Base-by-base conservation (phyloP, 768 basidiomycete species). In the Steccherinum ochraceum region DNA sequence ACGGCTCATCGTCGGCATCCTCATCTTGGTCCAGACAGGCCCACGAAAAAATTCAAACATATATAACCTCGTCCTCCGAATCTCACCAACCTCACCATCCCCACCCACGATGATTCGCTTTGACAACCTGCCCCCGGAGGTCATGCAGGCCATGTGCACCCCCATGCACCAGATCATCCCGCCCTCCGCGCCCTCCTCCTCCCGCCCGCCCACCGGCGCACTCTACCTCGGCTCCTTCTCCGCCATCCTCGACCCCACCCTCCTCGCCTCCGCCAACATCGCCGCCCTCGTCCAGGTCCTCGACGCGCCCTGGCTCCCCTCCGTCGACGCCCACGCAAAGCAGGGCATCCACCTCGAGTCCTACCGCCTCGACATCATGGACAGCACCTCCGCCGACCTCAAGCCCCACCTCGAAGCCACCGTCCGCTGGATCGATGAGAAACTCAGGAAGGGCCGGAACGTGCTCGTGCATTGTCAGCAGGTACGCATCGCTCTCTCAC, bases 391-490 rank as follows among this genome's bases (percentile, higher is more conserved):
- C 19, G 81, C 76, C 4, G 87, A 89, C 61, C 66, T 90, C 48
- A 73, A 72, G 39, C 81, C 84, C 0, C 80, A 89, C 56, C 73
- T 89, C 21, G 84, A 88, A 62, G 75, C 71, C 3, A 84, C 79
- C 18, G 87, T 86, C 51, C 71, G 74, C 42, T 76, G 81, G 63
- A 89, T 89, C 52, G 80, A 85, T 55, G 69, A 68, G 24, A 77
- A 80, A 16, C 71, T 89, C n/a, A 60, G 69, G 2, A 68, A 70
- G 18, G 86, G 87, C 2, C 66, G 76, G 53, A 85, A 79, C 52
- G 81, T 89, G 10, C 74, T 89, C 51, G 86, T 89, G 1, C 87
- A 89, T 62, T 89, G 87, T 58, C 86, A 89, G 55, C 87, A 89
- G 83, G 86, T 88, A 52, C 58, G 77, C 61, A 10, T 20, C 39